These are phyloP conservation scores for Brassica juncea DNA, from an alignment of 345 rosid species.

Conservation along the genomic window DNA sequence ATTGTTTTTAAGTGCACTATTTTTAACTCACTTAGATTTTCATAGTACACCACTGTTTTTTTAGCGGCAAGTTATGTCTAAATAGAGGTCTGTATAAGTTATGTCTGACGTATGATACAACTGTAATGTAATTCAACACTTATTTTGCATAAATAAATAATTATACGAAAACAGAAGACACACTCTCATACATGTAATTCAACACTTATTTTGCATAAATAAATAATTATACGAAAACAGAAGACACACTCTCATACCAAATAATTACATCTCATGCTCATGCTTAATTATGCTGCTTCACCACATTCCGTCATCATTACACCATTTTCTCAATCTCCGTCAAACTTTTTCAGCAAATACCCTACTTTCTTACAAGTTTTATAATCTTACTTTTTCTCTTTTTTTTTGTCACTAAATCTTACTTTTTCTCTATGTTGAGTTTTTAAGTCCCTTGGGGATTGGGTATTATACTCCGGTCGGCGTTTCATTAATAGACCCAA, in stretches of 20 bases:
- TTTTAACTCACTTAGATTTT: neutral
- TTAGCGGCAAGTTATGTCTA: neutral
- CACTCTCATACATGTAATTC: conserved; percentile 42
- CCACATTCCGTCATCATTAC: conserved; percentile 32
- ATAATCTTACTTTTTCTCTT: conserved; percentile 5
- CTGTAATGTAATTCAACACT: neutral
- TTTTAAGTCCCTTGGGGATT: neutral
- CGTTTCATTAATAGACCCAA: conserved; percentile 1
- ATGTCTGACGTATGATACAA: neutral
- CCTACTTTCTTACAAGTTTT: neutral
- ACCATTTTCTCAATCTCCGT: conserved; percentile 22
- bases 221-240: conserved; percentile 3
- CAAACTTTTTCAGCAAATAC: conserved; percentile 26
- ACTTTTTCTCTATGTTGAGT: conserved; percentile 15
- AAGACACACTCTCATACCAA: conserved; percentile 49
- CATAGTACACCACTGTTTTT: neutral
- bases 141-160: neutral
- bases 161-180: conserved; percentile 25
- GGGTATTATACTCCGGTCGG: conserved; percentile 4
- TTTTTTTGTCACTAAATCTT: neutral
- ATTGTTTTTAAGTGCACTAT: neutral
- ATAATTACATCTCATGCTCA: conserved; percentile 64
- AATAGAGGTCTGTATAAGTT: neutral
- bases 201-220: no score
- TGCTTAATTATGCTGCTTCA: conserved; percentile 81